Evolutionary conservation across 2,329 filamentous ascomycete genomes (phyloP).

Genomic region (Ceratocystis variospora): DNA sequence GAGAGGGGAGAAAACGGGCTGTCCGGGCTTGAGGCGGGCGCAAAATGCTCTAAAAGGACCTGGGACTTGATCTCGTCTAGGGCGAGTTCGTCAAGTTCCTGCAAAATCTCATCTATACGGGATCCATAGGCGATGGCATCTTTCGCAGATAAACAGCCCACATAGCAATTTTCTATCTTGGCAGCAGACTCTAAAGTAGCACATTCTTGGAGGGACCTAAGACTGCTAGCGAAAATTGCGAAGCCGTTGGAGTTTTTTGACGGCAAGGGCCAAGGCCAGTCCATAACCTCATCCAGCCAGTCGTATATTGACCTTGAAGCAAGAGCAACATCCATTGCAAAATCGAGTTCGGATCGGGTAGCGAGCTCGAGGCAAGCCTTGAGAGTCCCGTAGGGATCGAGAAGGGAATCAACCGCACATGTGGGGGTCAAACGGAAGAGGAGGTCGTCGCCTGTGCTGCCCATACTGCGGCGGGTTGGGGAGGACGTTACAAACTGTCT

Average conservation of each 20-base stretch:
- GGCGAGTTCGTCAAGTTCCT: slow-evolving; percentile 54
- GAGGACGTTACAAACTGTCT: slow-evolving; percentile 32
- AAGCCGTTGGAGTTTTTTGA: slow-evolving; percentile 40
- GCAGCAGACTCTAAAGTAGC: slow-evolving; percentile 12
- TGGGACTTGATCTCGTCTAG: slow-evolving; percentile 82
- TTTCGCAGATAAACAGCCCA: slow-evolving; percentile 54
- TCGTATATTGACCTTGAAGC: slow-evolving; percentile 57
- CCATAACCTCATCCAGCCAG: slow-evolving; percentile 59
- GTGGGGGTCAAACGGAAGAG: slow-evolving; percentile 47
- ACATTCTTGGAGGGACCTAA: slow-evolving; percentile 10
- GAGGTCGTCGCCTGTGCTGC: slow-evolving; percentile 37
- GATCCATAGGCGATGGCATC: slow-evolving; percentile 55
- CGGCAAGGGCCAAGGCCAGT: slow-evolving; percentile 42
- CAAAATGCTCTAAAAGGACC: slow-evolving; percentile 67
- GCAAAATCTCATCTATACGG: slow-evolving; percentile 59
- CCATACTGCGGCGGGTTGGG: slow-evolving; percentile 31
- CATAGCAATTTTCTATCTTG: slow-evolving; percentile 22
- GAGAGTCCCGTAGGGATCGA: slow-evolving; percentile 37
- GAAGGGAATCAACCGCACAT: slow-evolving; percentile 47
- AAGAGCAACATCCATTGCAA: slow-evolving; percentile 55
- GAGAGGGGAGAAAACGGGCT: slow-evolving; percentile 32
- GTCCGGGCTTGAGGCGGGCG: slow-evolving; percentile 34
- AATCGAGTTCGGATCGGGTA: slow-evolving; percentile 52
- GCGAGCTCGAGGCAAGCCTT: slow-evolving; percentile 48
- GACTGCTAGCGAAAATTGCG: slow-evolving; percentile 24